Conservation (phyloP, 2,329 filamentous ascomycete genomes). For the Phialophora tarda region DNA sequence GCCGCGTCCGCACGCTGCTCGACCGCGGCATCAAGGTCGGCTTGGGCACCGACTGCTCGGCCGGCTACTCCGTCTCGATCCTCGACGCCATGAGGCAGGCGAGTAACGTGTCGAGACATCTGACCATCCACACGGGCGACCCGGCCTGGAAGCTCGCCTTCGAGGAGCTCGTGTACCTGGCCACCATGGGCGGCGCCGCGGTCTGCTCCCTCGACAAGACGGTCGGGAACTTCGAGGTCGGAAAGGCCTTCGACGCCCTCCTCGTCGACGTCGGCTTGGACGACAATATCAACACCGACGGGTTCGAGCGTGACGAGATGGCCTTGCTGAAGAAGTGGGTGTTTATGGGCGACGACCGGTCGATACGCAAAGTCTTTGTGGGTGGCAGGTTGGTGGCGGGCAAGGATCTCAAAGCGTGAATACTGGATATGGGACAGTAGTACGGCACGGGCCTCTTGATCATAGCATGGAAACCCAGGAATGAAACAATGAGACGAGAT, state of each 20-base stretch:
- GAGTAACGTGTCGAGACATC: constrained; percentile 49
- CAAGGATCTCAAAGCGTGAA: constrained; percentile 14
- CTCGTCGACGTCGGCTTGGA: constrained; percentile 33
- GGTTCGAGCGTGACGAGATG: constrained; percentile 58
- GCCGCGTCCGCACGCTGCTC: constrained; percentile 58
- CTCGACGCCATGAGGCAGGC: constrained; percentile 64
- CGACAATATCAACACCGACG: constrained; percentile 57
- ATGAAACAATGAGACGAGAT: not conserved
- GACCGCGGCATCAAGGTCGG: constrained; percentile 63
- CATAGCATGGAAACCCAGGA: not conserved
- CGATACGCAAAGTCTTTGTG: constrained; percentile 63
- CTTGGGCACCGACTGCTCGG: constrained; percentile 65
- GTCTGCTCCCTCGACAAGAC: constrained; percentile 61
- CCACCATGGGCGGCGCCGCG: constrained; percentile 65
- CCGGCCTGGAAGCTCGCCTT: constrained; percentile 20
- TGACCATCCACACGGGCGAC: constrained; percentile 18
- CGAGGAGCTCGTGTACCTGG: constrained; percentile 63
- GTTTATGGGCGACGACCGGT: constrained; percentile 70
- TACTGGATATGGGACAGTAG: not conserved
- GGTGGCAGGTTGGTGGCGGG: constrained; percentile 46
- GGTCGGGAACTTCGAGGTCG: constrained; percentile 44
- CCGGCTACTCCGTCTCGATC: constrained; percentile 63
- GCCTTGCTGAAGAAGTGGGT: constrained; percentile 67
- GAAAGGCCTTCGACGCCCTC: constrained; percentile 45
- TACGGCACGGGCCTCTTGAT: not conserved